Conservation (phyloP, 2,329 filamentous ascomycete genomes). For the Aphanoascus verrucosus region DNA sequence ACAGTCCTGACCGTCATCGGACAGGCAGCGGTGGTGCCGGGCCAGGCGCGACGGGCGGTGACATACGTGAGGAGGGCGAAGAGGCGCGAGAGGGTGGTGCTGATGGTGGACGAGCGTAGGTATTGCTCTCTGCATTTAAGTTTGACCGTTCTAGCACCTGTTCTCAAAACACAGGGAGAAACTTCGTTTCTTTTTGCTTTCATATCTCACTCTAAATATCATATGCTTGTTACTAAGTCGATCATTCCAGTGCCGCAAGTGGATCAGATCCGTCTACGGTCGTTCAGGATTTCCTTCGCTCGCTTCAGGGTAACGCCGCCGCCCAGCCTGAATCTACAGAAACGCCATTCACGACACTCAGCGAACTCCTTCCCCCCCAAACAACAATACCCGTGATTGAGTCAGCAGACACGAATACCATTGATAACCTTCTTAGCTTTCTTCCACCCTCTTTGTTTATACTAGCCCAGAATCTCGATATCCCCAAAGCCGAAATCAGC, state of each 20-base stretch:
- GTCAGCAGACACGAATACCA: constrained; percentile 49
- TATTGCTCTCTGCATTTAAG: constrained; percentile 40
- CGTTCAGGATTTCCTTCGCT: constrained; percentile 81
- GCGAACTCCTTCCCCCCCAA: constrained; percentile 69
- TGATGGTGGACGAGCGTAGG: constrained; percentile 99
- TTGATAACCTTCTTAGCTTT: constrained; percentile 65
- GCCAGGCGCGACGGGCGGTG: constrained; percentile 76
- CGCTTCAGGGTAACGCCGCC: constrained; percentile 48
- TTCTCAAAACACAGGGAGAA: not conserved
- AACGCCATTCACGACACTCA: constrained; percentile 68
- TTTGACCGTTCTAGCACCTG: not conserved
- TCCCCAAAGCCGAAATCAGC: constrained; percentile 50
- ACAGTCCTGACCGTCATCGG: constrained; percentile 45
- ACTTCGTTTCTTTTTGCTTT: constrained; percentile 10
- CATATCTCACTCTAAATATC: constrained; percentile 1
- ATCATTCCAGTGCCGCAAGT: constrained; percentile 46
- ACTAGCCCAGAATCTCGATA: constrained; percentile 57
- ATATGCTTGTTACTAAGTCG: not conserved
- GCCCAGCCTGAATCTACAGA: constrained; percentile 41
- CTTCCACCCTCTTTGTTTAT: constrained; percentile 71
- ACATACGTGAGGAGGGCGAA: constrained; percentile 81
- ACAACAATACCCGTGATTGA: constrained; percentile 70
- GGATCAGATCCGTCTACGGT: constrained; percentile 61
- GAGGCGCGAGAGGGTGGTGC: constrained; percentile 82
- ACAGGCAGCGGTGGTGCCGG: constrained; percentile 67